A percentile compares a stretch with the other conserved stretches of the same genome.
Evolutionary conservation across 345 rosid species (phyloP).

Genomic region (Eucalyptus regnans): DNA sequence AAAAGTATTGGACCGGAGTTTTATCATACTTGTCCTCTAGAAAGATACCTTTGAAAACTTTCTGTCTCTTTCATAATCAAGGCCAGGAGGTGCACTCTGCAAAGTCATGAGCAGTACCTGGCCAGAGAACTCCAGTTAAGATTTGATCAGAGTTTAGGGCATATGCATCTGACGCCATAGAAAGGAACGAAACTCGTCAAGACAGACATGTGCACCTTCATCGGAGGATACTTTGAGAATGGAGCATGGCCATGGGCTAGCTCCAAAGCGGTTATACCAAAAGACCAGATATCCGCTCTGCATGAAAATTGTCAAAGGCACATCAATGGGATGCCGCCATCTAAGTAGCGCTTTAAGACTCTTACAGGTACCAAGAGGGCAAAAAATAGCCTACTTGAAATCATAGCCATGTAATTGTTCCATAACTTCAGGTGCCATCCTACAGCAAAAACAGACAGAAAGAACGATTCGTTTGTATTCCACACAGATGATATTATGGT

Average conservation of each 20-base stretch:
- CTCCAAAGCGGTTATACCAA: conserved; percentile 97
- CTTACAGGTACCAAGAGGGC: background rate
- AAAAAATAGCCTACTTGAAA: conserved; percentile 56
- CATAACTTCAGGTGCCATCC: conserved; percentile 99
- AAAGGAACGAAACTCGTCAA: background rate
- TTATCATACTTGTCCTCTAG: background rate
- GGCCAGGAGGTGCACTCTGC: conserved; percentile 99
- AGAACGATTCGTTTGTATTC: background rate
- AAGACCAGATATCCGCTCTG: conserved; percentile 99
- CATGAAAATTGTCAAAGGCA: conserved; percentile 11
- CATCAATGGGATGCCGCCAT: background rate
- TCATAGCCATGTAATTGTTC: conserved; percentile 98
- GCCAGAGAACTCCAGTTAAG: conserved; percentile 7
- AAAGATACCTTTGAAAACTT: conserved; percentile 83
- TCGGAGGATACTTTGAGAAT: conserved; percentile 97
- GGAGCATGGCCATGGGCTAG: conserved; percentile 99
- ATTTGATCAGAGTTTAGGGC: background rate
- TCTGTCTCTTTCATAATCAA: conserved; percentile 91
- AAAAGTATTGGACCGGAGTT: background rate
- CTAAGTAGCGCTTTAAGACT: background rate
- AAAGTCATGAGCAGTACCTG: conserved; percentile 98
- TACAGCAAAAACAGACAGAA: conserved; percentile 9
- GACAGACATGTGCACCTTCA: conserved; percentile 57
- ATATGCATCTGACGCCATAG: background rate
- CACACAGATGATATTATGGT: background rate